Percentiles rank a stretch among this genome's conserved stretches.
Evolutionary conservation across 1,284 basidiomycete species (phyloP).

Genomic region (Heterobasidion occidentale): DNA sequence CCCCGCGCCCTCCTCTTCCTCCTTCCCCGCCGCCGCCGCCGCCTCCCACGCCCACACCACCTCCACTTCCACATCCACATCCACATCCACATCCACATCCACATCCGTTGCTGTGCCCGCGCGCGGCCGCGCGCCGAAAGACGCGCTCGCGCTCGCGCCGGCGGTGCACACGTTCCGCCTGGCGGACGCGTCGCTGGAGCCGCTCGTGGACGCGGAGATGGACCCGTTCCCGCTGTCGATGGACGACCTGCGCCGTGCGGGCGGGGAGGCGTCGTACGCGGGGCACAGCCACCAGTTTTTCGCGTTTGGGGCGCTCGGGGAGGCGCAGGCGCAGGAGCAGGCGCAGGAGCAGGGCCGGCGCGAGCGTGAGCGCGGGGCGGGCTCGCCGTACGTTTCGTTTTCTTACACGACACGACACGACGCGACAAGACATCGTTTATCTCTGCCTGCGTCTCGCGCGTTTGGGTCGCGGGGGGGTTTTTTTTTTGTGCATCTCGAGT

Average conservation of each 20-base stretch:
- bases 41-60: neutral
- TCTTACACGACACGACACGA: too few species aligned
- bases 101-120: conserved; percentile 1
- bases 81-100: too few species aligned
- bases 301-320: neutral
- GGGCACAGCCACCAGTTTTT: conserved; percentile 12
- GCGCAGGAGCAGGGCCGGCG: too few species aligned
- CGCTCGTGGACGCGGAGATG: conserved; percentile 9
- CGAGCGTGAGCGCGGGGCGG: neutral
- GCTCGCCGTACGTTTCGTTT: neutral
- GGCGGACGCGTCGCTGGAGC: conserved; percentile 4
- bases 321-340: too few species aligned
- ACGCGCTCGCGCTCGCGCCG: neutral
- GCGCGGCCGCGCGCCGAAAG: neutral
- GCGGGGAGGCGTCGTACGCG: conserved; percentile 10
- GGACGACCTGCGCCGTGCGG: conserved; percentile 9
- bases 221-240: conserved; percentile 14
- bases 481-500: too few species aligned
- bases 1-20: neutral
- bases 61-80: neutral
- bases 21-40: neutral
- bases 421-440: too few species aligned
- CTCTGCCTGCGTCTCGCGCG: too few species aligned
- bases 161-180: neutral
- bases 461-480: too few species aligned